These are phyloP conservation scores for Ceratocystis papillata DNA, from an alignment of 2,329 filamentous ascomycete genomes.

Conservation along the genomic window DNA sequence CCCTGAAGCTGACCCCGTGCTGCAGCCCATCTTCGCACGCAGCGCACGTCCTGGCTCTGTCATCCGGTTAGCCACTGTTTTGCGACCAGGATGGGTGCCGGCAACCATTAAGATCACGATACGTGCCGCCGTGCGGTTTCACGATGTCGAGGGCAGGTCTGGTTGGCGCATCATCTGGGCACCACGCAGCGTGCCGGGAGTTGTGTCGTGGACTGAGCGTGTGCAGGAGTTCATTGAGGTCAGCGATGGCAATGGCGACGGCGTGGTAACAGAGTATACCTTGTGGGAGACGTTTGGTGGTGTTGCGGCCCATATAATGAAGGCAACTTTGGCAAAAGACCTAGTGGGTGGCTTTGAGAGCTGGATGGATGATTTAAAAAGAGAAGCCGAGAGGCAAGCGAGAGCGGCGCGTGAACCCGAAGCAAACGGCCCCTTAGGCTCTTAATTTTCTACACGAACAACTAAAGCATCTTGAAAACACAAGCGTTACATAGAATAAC, in stretches of 20 bases:
- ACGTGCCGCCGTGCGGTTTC: conserved; percentile 30
- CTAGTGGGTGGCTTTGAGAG: conserved; percentile 33
- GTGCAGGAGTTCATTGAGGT: conserved; percentile 35
- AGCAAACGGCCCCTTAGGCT: too few relatives aligned
- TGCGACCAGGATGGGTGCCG: conserved; percentile 2
- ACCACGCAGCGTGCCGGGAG: conserved; percentile 27
- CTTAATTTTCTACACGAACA: too few relatives aligned
- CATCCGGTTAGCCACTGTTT: not conserved
- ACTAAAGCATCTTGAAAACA: too few relatives aligned
- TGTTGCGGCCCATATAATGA: conserved; percentile 32
- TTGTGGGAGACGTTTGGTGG: conserved; percentile 40
- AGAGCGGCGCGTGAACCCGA: too few relatives aligned
- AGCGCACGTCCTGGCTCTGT: not conserved
- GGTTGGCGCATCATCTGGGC: conserved; percentile 37
- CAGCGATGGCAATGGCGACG: conserved; percentile 23
- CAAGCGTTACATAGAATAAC: too few relatives aligned
- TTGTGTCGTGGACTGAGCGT: conserved; percentile 33
- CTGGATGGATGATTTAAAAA: conserved; percentile 35
- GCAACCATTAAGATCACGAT: not conserved
- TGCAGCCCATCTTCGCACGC: not conserved
- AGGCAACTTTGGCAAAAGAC: conserved; percentile 29
- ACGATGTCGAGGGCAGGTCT: conserved; percentile 28
- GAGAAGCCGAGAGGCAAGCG: conserved; percentile 9
- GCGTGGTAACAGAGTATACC: conserved; percentile 31
- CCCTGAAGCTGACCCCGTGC: not conserved